Conservation (phyloP, 2,329 filamentous ascomycete genomes). For the Penicillium sp. region DNA sequence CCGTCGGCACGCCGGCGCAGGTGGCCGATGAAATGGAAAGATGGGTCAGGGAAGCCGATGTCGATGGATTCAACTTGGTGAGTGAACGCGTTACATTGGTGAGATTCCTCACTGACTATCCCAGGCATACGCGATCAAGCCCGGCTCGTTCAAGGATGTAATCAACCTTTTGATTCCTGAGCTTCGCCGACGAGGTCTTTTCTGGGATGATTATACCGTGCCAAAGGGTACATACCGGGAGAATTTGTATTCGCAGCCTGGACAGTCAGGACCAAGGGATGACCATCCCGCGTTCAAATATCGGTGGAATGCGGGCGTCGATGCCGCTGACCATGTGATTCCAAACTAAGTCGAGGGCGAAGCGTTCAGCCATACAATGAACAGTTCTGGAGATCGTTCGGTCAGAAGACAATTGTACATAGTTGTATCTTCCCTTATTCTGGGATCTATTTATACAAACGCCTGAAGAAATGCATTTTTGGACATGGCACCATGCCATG, state of each 20-base stretch:
- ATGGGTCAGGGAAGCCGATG: constrained; percentile 63
- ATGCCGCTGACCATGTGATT: constrained; percentile 27
- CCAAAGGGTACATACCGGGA: constrained; percentile 37
- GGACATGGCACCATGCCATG: constrained; percentile 16
- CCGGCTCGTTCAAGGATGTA: constrained; percentile 62
- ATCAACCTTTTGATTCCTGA: constrained; percentile 61
- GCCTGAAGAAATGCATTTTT: constrained; percentile 23
- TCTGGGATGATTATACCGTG: constrained; percentile 38
- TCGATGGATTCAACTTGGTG: constrained; percentile 71
- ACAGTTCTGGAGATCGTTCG: constrained; percentile 2
- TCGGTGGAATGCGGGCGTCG: constrained; percentile 35
- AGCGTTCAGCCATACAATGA: neutral
- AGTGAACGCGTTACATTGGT: too few species aligned
- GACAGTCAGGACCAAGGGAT: constrained; percentile 29
- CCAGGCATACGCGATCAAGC: constrained; percentile 61
- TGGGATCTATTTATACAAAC: constrained; percentile 15
- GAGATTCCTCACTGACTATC: too few species aligned
- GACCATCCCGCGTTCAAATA: constrained; percentile 38
- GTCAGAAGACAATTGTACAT: constrained; percentile 5
- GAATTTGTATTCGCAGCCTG: constrained; percentile 32
- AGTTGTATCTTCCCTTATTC: constrained; percentile 4
- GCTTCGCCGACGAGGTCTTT: constrained; percentile 50
- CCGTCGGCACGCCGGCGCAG: constrained; percentile 58
- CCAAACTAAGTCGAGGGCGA: constrained; percentile 17
- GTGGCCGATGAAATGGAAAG: constrained; percentile 63